A percentile compares a stretch with the other conserved stretches of the same genome.
phyloP scores from a whole-genome alignment of 108 stramenopile genomes.

The Pseudonitzschia pungens region DNA sequence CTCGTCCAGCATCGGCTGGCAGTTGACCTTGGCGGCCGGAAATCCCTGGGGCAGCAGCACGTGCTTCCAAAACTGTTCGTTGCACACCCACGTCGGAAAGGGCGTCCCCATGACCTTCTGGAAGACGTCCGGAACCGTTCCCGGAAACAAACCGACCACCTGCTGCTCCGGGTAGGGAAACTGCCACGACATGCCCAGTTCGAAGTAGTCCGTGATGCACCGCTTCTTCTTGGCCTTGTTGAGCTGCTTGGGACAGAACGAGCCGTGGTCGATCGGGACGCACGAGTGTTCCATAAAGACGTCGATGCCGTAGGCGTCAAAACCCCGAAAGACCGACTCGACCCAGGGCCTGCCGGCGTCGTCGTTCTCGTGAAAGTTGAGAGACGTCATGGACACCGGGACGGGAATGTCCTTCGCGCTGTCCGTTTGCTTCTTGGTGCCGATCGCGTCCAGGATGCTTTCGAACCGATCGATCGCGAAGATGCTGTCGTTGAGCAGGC shows the following conservation, averaged over 20 bases:
- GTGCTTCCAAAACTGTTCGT: slow-evolving; percentile 3
- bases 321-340: slow-evolving; percentile 21
- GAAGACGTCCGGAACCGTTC: neutral
- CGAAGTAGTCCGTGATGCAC: slow-evolving; percentile 7
- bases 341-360: neutral
- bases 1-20: slow-evolving; percentile 58
- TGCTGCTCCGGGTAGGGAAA: neutral
- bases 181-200: slow-evolving; percentile 4
- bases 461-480: slow-evolving; percentile 2
- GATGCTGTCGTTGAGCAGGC: slow-evolving; percentile 20
- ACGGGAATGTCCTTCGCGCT: neutral
- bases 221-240: neutral
- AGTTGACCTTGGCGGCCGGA: slow-evolving; percentile 28
- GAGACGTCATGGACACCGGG: neutral
- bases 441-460: slow-evolving; percentile 13
- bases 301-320: neutral
- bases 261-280: neutral
- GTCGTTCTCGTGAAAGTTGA: neutral
- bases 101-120: neutral
- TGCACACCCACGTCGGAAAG: slow-evolving; percentile 4
- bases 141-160: neutral
- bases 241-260: neutral
- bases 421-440: neutral
- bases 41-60: neutral
- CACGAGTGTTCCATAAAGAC: slow-evolving; percentile 17